Base-by-base conservation (phyloP, 257 asterid genomes). In the Solanum phureja region DNA sequence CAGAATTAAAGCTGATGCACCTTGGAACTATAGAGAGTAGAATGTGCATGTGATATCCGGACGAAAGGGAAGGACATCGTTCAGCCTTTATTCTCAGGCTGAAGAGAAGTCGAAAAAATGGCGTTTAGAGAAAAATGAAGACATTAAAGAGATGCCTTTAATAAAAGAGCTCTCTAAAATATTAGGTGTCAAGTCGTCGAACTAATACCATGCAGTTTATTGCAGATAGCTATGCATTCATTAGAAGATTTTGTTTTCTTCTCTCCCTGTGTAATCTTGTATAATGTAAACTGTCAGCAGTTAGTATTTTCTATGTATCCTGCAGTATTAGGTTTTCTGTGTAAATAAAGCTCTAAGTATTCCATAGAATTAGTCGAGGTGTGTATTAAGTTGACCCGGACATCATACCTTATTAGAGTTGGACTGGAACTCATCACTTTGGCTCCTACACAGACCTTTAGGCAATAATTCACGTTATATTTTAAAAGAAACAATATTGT, bases 81-180 rank as follows among this genome's bases (percentile, higher is more conserved):
- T 87, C 97, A 83, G 62, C 69, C 64, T 19, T 42, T 74, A 82
- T 31, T 90, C 82, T 86, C 90, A 94, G 98, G 97, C 94, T 7
- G 96, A 92, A 86, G 88, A 88, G 58, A 58, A 83, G 81, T 92
- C 98, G 42, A 92, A 91, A 90, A 94, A 93, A 92, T 92, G 95
- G 98, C 97, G 86, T 90, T 58, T 90, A 27, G 95, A 95, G 62
- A 92, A 90, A 90, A 92, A 89, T 42, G 91, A 90, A 73, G 75
- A 90, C 44, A 5, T 87, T 66, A 93, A 92, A 88, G 96, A 94
- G 90, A 94, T 90, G 49, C 94, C 98, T 86, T 88, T 95, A 29
- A 62, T 92, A 29, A 96, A 91, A 90, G 95, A 95, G 92, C 98
- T 96, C 83, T 93, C 96, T 37, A 95, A 91, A 88, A 91, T 88